Evolutionary conservation across 768 basidiomycete species (phyloP).

Genomic region (Hirschioporus abietinus): DNA sequence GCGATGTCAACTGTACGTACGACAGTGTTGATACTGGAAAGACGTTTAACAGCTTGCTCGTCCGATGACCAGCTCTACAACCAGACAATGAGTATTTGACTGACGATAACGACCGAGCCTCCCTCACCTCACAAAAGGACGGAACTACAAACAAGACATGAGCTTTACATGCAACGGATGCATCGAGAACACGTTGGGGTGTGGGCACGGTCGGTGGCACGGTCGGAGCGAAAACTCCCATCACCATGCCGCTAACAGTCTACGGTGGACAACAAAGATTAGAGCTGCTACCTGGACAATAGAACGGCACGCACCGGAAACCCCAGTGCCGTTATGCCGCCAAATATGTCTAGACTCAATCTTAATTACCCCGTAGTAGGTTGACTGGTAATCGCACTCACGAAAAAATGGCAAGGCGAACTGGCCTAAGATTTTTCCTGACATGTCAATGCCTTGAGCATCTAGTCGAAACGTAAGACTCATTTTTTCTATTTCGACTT

Average conservation of each 20-base stretch:
- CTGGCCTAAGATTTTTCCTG: constrained; percentile 11
- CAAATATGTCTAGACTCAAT: constrained; percentile 10
- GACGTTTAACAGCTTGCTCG: constrained; percentile 11
- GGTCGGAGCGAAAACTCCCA: constrained; percentile 19
- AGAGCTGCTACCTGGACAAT: not conserved
- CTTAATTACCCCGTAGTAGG: constrained; percentile 1
- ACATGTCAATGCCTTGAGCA: constrained; percentile 15
- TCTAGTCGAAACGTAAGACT: constrained; percentile 1
- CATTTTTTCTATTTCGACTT: not conserved
- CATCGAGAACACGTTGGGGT: constrained; percentile 16
- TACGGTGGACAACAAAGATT: not conserved
- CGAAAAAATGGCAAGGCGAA: constrained; percentile 22
- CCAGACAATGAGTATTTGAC: constrained; percentile 16
- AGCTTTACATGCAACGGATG: constrained; percentile 9
- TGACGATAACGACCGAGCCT: not conserved
- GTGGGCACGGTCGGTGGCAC: constrained; percentile 19
- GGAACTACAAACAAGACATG: constrained; percentile 18
- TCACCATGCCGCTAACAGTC: constrained; percentile 12
- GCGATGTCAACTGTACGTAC: not conserved
- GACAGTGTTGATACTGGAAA: not conserved
- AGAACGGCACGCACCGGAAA: constrained; percentile 6
- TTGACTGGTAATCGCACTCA: constrained; percentile 10
- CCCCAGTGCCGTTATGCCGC: constrained; percentile 7
- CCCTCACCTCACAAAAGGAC: constrained; percentile 21
- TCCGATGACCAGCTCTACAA: constrained; percentile 7